Conservation (phyloP, 2,329 filamentous ascomycete species). For the Ophiosphaerella korrae region DNA sequence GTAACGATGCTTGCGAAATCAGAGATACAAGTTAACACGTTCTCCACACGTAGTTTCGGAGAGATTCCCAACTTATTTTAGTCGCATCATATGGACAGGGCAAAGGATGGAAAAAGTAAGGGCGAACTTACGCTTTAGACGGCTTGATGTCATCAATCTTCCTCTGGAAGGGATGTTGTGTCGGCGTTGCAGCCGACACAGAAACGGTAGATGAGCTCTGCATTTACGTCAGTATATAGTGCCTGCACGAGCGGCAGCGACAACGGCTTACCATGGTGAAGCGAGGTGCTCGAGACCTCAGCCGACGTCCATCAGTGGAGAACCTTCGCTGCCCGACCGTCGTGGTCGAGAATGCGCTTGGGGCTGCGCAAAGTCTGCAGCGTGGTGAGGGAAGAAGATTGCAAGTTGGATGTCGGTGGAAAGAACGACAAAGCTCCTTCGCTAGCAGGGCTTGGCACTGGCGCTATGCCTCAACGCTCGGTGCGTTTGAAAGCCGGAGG, state of each 20-base stretch:
- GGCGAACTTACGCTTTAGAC: slow-evolving; percentile 77
- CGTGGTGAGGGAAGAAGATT: slow-evolving; percentile 26
- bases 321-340: slow-evolving; percentile 34
- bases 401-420: slow-evolving; percentile 23
- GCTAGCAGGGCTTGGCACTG: slow-evolving; percentile 29
- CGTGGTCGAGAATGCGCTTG: slow-evolving; percentile 34
- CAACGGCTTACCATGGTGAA: slow-evolving; percentile 42
- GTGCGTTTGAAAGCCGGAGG: too few species aligned
- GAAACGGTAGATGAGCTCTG: slow-evolving; percentile 71
- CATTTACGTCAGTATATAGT: slow-evolving; percentile 15
- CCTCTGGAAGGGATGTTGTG: slow-evolving; percentile 75
- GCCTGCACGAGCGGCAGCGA: slow-evolving; percentile 2
- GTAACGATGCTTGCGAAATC: slow-evolving; percentile 50
- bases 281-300: slow-evolving; percentile 39
- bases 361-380: slow-evolving; percentile 38
- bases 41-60: slow-evolving; percentile 96
- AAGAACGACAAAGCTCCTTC: slow-evolving; percentile 33
- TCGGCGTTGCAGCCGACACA: slow-evolving; percentile 73
- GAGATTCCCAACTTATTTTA: slow-evolving; percentile 99
- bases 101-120: slow-evolving; percentile 3
- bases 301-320: slow-evolving; percentile 43
- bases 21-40: slow-evolving; percentile 79
- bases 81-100: slow-evolving; percentile 71
- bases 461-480: slow-evolving; percentile 7
- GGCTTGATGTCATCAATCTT: slow-evolving; percentile 84